Conservation (phyloP, 768 basidiomycete species). For the Lentinula sp. region DNA sequence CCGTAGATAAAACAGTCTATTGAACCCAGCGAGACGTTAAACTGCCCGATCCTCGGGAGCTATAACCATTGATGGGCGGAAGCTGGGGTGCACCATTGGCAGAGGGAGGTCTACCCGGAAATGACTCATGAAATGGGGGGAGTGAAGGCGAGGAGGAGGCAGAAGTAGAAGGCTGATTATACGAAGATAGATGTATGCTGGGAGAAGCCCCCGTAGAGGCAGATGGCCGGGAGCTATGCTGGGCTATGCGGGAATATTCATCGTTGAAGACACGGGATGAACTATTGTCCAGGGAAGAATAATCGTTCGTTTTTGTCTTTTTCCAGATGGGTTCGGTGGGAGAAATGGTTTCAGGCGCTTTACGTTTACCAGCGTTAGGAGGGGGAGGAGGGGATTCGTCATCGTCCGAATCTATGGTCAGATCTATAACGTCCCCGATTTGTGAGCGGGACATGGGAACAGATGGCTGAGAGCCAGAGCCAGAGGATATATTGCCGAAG, state of each 20-base stretch:
- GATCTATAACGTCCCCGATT: constrained; percentile 65
- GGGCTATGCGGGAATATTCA: background rate
- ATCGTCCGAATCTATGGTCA: constrained; percentile 77
- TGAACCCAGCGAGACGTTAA: background rate
- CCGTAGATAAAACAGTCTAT: background rate
- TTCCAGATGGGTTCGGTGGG: constrained; percentile 73
- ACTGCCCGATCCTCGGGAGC: background rate
- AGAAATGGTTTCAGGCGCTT: constrained; percentile 49
- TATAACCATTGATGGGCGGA: constrained; percentile 1
- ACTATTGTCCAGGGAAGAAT: background rate
- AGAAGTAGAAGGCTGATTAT: background rate
- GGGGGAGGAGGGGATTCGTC: constrained; percentile 39
- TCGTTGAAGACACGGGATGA: background rate
- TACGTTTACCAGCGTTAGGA: constrained; percentile 46
- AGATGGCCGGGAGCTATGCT: background rate
- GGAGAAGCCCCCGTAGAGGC: background rate
- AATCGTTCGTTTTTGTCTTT: constrained; percentile 41
- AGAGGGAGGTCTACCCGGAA: background rate
- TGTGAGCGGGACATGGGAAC: constrained; percentile 24
- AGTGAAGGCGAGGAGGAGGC: constrained; percentile 2
- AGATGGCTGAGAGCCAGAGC: constrained; percentile 9
- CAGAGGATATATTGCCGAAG: constrained; percentile 40
- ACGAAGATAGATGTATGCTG: background rate
- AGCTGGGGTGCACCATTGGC: background rate
- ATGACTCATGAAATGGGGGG: background rate